Evolutionary conservation across 805 yeast species (phyloP).

Genomic region (Yamadazyma sp.): DNA sequence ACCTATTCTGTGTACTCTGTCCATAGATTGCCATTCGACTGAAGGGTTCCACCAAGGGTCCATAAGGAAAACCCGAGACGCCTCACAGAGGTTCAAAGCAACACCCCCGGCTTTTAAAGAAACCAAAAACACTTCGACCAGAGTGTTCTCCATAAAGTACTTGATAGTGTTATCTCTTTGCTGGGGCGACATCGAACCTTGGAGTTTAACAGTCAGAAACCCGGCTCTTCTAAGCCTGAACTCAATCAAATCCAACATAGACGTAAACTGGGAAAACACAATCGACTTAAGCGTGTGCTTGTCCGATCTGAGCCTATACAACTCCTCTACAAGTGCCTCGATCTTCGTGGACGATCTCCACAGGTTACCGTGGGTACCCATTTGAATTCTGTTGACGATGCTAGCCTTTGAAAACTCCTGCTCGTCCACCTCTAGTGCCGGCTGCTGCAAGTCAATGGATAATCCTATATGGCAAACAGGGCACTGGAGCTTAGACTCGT

Average conservation of each 20-base stretch:
- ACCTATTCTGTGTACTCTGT: constrained; percentile 96
- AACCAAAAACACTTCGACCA: constrained; percentile 90
- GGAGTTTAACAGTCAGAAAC: constrained; percentile 87
- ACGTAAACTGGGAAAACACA: constrained; percentile 95
- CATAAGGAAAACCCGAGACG: constrained; percentile 90
- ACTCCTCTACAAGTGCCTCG: constrained; percentile 92
- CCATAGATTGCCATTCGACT: constrained; percentile 98
- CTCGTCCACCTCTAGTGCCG: constrained; percentile 72
- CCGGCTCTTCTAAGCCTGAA: constrained; percentile 97
- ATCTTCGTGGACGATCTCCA: constrained; percentile 97
- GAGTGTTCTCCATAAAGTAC: constrained; percentile 88
- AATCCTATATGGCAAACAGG: constrained; percentile 96
- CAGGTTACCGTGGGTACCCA: constrained; percentile 64
- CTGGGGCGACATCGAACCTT: constrained; percentile 95
- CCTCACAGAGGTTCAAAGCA: constrained; percentile 93
- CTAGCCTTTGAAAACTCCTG: constrained; percentile 59
- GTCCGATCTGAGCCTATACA: constrained; percentile 83
- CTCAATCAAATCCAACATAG: constrained; percentile 93
- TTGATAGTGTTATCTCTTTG: constrained; percentile 91
- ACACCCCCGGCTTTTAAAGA: constrained; percentile 99
- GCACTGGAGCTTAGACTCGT: constrained; percentile 63
- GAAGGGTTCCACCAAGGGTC: constrained; percentile 99
- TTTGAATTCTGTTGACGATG: constrained; percentile 83
- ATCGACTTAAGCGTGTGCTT: constrained; percentile 88
- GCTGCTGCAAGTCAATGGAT: constrained; percentile 85